A percentile compares a stretch with the other conserved stretches of the same genome.
These are phyloP conservation scores for Malassezia yamatoensis DNA, from an alignment of 1,284 basidiomycete species.

Conservation along the genomic window DNA sequence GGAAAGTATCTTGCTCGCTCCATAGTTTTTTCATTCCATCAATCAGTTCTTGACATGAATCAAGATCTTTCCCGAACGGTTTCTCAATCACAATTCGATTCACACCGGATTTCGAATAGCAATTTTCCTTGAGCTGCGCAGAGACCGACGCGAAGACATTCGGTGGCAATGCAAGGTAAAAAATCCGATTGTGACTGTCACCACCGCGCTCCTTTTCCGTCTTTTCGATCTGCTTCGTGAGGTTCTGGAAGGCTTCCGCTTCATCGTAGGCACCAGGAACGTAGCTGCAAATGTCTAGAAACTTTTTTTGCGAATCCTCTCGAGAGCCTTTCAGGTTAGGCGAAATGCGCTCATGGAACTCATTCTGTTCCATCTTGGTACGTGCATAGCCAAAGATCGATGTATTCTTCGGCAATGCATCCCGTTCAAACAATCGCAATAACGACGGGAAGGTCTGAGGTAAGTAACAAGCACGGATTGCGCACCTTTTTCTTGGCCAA, in stretches of 20 bases:
- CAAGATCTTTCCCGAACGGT: conserved; percentile 46
- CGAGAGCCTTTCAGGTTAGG: conserved; percentile 30
- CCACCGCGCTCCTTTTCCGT: conserved; percentile 26
- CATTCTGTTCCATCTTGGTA: conserved; percentile 44
- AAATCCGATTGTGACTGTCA: conserved; percentile 33
- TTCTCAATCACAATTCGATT: conserved; percentile 47
- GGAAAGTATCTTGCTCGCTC: conserved; percentile 48
- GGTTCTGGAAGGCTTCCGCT: conserved; percentile 36
- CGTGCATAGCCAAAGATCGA: conserved; percentile 49
- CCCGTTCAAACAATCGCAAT: conserved; percentile 38
- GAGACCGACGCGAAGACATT: conserved; percentile 46
- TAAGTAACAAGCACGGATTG: neutral
- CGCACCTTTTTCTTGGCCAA: conserved; percentile 94
- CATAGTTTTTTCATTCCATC: conserved; percentile 42
- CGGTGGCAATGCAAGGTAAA: conserved; percentile 47
- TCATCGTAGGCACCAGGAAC: conserved; percentile 44
- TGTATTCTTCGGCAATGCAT: conserved; percentile 33
- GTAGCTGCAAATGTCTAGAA: conserved; percentile 41
- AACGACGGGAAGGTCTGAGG: conserved; percentile 43
- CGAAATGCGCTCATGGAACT: conserved; percentile 42
- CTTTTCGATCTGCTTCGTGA: conserved; percentile 35
- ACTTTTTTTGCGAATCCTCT: conserved; percentile 26
- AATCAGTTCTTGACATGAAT: conserved; percentile 43
- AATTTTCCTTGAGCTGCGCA: conserved; percentile 38
- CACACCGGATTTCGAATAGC: conserved; percentile 35